A percentile compares a stretch with the other conserved stretches of the same genome.
Evolutionary conservation across 2,329 filamentous ascomycete genomes (phyloP).

Genomic region (Talaromyces sp.): DNA sequence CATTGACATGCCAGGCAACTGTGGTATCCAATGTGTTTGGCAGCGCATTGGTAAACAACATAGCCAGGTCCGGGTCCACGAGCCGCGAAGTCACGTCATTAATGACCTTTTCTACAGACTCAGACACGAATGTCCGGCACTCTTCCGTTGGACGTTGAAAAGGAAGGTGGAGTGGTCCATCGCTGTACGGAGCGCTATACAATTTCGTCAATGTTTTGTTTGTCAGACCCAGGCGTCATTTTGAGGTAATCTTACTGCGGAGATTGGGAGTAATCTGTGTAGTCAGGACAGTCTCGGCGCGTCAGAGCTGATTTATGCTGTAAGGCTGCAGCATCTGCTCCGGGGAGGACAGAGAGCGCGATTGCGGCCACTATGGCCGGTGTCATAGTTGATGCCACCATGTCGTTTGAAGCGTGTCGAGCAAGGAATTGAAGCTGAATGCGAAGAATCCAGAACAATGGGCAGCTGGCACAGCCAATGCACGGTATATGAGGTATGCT

Average conservation of each 20-base stretch:
- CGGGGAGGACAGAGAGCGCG: slow-evolving; percentile 15
- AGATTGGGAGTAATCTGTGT: slow-evolving; percentile 57
- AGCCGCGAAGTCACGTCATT: slow-evolving; percentile 74
- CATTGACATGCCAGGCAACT: slow-evolving; percentile 78
- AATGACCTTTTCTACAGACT: slow-evolving; percentile 84
- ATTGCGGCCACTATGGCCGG: slow-evolving; percentile 19
- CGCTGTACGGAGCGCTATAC: slow-evolving; percentile 69
- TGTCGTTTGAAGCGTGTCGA: background rate
- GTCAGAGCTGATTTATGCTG: slow-evolving; percentile 30
- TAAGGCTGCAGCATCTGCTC: slow-evolving; percentile 12
- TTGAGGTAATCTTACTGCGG: slow-evolving; percentile 52
- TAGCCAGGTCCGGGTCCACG: slow-evolving; percentile 79
- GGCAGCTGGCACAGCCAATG: background rate
- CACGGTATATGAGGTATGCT: too few relatives aligned
- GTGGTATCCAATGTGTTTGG: slow-evolving; percentile 90
- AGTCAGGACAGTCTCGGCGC: slow-evolving; percentile 61
- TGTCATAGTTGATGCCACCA: slow-evolving; percentile 6
- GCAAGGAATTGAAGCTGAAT: background rate
- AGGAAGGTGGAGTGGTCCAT: slow-evolving; percentile 74
- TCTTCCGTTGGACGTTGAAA: slow-evolving; percentile 76
- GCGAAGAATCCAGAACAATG: background rate
- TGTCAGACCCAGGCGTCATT: background rate
- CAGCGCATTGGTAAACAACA: slow-evolving; percentile 92
- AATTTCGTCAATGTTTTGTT: background rate
- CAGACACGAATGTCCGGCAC: slow-evolving; percentile 87